Conservation (phyloP, 106 monocot species). For the Agapanthus africanus region DNA sequence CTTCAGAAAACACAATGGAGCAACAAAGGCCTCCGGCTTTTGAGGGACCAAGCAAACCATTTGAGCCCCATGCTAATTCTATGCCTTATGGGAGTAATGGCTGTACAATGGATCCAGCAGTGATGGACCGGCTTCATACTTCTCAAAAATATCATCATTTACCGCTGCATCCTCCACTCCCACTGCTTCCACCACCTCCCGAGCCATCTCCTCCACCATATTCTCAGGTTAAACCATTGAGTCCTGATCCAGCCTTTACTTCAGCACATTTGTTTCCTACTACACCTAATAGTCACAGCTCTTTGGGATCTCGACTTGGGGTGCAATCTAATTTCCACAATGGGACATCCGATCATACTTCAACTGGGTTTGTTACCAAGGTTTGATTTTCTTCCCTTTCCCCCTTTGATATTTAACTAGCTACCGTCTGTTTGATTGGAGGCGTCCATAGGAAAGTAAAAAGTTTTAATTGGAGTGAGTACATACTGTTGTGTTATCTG, state of each 20-base stretch:
- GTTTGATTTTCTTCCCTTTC: slow-evolving; percentile 11
- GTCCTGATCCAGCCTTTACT: slow-evolving; percentile 10
- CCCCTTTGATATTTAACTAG: neutral
- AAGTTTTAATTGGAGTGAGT: too few species aligned
- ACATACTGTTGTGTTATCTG: neutral
- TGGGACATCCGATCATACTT: slow-evolving; percentile 6
- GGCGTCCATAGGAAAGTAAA: too few species aligned
- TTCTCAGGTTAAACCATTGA: slow-evolving; percentile 16
- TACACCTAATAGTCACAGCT: neutral
- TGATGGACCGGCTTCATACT: slow-evolving; percentile 8
- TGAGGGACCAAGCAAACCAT: neutral
- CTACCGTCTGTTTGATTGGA: neutral
- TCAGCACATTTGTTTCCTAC: slow-evolving; percentile 6
- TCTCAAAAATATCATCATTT: slow-evolving; percentile 16
- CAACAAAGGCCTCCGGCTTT: neutral
- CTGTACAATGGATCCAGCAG: slow-evolving; percentile 4
- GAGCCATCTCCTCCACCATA: slow-evolving; percentile 15
- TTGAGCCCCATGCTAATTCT: neutral
- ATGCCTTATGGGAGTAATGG: slow-evolving; percentile 1
- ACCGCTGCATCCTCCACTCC: slow-evolving; percentile 22
- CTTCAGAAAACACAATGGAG: neutral
- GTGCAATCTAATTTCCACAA: slow-evolving; percentile 11
- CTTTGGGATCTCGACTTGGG: slow-evolving; percentile 10
- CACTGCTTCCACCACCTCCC: slow-evolving; percentile 14
- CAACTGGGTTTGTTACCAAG: slow-evolving; percentile 19